Evolutionary conservation across 2,329 filamentous ascomycete species (phyloP), one percentile per base, ranked within the genome.

Genomic region (Penicillium frequentans): DNA sequence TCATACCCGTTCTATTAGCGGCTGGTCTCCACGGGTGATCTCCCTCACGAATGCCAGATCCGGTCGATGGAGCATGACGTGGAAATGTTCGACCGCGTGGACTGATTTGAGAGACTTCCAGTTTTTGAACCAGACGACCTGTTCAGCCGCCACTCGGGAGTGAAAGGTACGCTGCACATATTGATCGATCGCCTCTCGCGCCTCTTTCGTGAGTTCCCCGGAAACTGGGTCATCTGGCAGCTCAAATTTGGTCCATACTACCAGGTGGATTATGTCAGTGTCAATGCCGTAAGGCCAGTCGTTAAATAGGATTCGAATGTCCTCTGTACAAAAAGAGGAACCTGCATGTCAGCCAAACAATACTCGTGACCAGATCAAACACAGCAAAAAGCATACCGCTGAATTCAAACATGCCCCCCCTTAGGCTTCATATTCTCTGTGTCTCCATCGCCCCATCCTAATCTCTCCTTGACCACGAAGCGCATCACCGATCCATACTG

Each of bases 211-310:
- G 70, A 96, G 75, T 62, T 91, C 86, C 14, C 85, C 88, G 0
- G 86, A 78, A 19, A 77, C 78, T 0, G 84, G 73, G 65, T 95
- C 87, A 56, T 92, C 89, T 52, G 86, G 82, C 24, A 97, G 79
- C 48, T 84, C 81, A 68, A 96, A 96, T 74, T 96, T 96, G 48
- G 90, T 95, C 93, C 93, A 98, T 13, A 96, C 86, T 5, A 96
- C 90, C 3, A 97, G 79, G 71, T 97, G 93, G 16, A 90, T 84
- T 62, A 96, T 93, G 51, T 84, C 81, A 47, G 79, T 70, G 66
- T 95, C 91, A 52, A 97, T 81, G 0, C 91, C 92, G 69, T 97
- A 98, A 0, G 93, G 93, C 90, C 92, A 97, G 80, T 98, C 93
- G 70, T 98, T 98, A 75, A 84, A 85, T 42, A 96, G 74, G 48